Base-by-base conservation (phyloP, 73 alveolate genomes). In the Halteria grandinella region DNA sequence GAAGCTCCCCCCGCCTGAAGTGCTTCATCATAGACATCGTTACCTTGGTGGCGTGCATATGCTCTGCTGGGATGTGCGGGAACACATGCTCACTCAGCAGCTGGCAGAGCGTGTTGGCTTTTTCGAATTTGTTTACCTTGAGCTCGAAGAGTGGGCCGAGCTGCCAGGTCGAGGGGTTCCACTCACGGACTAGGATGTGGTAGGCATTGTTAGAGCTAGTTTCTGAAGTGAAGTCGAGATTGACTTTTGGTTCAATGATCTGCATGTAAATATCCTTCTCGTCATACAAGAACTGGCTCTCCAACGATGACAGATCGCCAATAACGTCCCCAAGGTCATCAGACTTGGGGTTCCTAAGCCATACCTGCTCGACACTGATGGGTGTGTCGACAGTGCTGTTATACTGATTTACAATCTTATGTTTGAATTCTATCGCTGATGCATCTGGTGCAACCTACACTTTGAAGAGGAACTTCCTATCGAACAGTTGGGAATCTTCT, bases 161-260 rank as follows among this genome's bases (percentile, higher is more conserved):
- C 32, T 40, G 53, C 91, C 91, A 82, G 7, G 86, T 55, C 0
- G 44, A 36, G 1, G 82, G 76, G 34, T 82, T 72, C 91, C 91
- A 82, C 36, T 74, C 76, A 21, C 84, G n/a, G 7, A 70, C 55
- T 32, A 70, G 11, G 21, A 82, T 43, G 17, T 70, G 47, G 14
- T 70, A 40, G 29, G 33, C 80, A 28, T 82, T 79, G 11, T 3
- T 49, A 6, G 57, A 64, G 53, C n/a, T 25, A 33, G 21, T 0
- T 36, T 32, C 83, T 36, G 39, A 17, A 39, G n/a, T 40, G 47
- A 55, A 51, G 28, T 28, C 12, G 53, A 55, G 39, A 34, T 73
- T 54, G 52, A 62, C 33, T 51, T 55, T 70, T 47, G 75, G 49
- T 53, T 37, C 34, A 58, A 79, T 32, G 39, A 36, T 49, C 21